Base-by-base conservation (phyloP, 163 green algal species). In the Scenedesmus sp. region DNA sequence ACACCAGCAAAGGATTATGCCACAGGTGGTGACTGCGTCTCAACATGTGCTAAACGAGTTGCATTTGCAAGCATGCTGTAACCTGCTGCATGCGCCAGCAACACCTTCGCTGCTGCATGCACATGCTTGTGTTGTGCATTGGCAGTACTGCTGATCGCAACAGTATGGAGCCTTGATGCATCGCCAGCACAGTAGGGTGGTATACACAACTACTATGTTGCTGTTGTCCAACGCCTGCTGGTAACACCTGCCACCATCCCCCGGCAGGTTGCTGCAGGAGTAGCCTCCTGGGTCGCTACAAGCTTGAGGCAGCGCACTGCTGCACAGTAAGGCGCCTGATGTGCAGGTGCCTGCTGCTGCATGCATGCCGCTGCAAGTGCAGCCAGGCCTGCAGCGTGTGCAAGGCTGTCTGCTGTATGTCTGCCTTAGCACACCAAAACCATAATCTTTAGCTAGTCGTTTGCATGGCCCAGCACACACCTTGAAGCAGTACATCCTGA, bases 401-500 rank as follows among this genome's bases (percentile, higher is more conserved):
- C 37, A n/a, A n/a, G 3, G 13, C 73, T 49, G 73, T 49, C 73
- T 30, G 73, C 73, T 82, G 73, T 13, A n/a, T 20, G 37, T 37
- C 65, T 7, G 65, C 30, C 65, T 76, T n/a, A n/a, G 65, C 65
- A 3, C 40, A 76, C 24, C 12, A 18, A 61, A 61, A 61, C n/a
- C n/a, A n/a, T n/a, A n/a, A n/a, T n/a, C n/a, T n/a, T n/a, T n/a
- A n/a, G n/a, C n/a, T n/a, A n/a, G n/a, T 72, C 24, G 7, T 76
- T 40, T 40, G 30, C 26, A 20, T 1, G 16, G 65, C 72, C 20
- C 20, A 1, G 35, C 37, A 86, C 87, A 56, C 72, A 97, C 96
- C 95, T 98, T 98, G 93, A 98, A 98, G 68, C 92, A 92, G 76
- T 96, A 98, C 95, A 98, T 97, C 51, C 97, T 90, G 83, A 98